A percentile compares a stretch with the other conserved stretches of the same genome.
Evolutionary conservation across 345 rosid genomes (phyloP).

Genomic region (Rubroshorea leprosula): DNA sequence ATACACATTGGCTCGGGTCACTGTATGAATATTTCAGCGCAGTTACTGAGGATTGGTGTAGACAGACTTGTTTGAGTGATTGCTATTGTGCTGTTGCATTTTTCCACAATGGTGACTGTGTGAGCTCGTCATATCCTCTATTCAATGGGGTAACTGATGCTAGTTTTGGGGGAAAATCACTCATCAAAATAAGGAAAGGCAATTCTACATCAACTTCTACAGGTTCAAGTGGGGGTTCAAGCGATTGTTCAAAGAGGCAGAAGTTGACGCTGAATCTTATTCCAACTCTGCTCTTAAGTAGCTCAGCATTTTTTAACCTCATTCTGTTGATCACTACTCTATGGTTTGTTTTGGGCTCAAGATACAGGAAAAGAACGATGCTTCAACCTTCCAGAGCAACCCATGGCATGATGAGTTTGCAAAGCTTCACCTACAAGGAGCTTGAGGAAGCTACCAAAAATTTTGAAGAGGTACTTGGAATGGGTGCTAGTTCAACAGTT

Average conservation of each 20-base stretch:
- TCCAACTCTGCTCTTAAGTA: too few species aligned
- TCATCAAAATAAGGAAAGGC: constrained; percentile 32
- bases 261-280: too few species aligned
- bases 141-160: constrained; percentile 26
- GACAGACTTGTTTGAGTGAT: too few species aligned
- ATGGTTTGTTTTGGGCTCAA: too few species aligned
- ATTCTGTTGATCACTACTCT: too few species aligned
- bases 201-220: too few species aligned
- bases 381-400: constrained; percentile 9
- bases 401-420: constrained; percentile 4
- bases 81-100: constrained; percentile 46
- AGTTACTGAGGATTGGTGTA: constrained; percentile 24
- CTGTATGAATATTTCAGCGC: constrained; percentile 24
- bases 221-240: too few species aligned
- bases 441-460: constrained; percentile 24
- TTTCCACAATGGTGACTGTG: constrained; percentile 18
- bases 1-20: constrained; percentile 27
- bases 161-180: constrained; percentile 15
- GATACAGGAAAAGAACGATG: too few species aligned
- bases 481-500: constrained; percentile 30
- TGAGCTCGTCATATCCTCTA: constrained; percentile 47
- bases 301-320: too few species aligned
- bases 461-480: constrained; percentile 33
- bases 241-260: too few species aligned
- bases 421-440: too few species aligned